Evolutionary conservation across 805 yeast species (phyloP).

Genomic region (Ogataea pignaliae): DNA sequence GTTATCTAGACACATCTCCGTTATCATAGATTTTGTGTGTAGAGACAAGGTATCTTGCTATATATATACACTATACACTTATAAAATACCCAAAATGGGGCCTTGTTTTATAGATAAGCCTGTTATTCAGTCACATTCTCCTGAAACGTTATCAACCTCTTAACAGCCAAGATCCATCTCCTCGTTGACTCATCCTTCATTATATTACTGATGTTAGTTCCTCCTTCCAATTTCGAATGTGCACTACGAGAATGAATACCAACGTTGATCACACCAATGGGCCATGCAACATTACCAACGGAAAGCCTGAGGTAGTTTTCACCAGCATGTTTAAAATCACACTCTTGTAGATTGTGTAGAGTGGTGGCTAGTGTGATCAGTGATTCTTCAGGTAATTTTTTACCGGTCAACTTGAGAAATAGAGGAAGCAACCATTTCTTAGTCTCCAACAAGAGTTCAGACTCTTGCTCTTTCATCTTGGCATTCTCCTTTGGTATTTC

Average conservation of each 20-base stretch:
- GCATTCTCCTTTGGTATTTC: constrained; percentile 3
- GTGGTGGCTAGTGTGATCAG: constrained; percentile 57
- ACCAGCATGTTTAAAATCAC: constrained; percentile 48
- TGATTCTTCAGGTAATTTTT: constrained; percentile 35
- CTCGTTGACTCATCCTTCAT: constrained; percentile 76
- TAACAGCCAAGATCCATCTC: constrained; percentile 70
- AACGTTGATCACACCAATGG: constrained; percentile 75
- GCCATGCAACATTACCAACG: constrained; percentile 90
- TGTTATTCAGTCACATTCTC: constrained; percentile 21
- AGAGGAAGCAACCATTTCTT: constrained; percentile 46
- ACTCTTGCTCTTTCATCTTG: constrained; percentile 10
- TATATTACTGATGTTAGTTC: constrained; percentile 52
- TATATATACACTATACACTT: no score
- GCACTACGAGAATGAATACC: constrained; percentile 77
- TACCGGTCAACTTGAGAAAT: constrained; percentile 49
- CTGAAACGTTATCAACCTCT: constrained; percentile 61
- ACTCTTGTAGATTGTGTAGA: constrained; percentile 52
- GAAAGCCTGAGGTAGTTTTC: constrained; percentile 71
- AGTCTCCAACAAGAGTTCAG: constrained; percentile 38
- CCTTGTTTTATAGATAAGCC: no score
- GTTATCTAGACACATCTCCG: no score
- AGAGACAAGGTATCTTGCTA: no score
- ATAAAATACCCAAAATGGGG: no score
- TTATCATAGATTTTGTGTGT: no score
- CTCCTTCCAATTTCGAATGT: constrained; percentile 46